Evolutionary conservation across 2,329 filamentous ascomycete species (phyloP).

Genomic region (Emmonsia crescens): DNA sequence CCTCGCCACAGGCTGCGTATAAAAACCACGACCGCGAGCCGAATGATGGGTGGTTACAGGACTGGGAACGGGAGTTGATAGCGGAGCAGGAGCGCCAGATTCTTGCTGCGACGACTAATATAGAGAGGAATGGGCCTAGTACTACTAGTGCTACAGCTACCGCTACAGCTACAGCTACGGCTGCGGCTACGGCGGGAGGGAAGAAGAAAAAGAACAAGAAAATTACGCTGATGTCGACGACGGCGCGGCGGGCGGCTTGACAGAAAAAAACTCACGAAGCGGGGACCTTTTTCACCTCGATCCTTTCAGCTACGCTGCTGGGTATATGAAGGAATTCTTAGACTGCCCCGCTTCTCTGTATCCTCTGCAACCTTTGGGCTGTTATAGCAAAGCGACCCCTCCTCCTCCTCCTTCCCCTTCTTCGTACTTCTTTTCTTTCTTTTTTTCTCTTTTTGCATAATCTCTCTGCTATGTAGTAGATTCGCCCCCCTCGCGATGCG

Average conservation of each 20-base stretch:
- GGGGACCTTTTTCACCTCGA: background rate
- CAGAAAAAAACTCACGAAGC: background rate
- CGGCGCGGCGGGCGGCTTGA: slow-evolving; percentile 44
- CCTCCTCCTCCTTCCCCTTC: background rate
- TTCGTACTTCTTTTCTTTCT: background rate
- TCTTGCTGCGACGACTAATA: slow-evolving; percentile 4
- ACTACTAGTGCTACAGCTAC: background rate
- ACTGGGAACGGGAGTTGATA: slow-evolving; percentile 63
- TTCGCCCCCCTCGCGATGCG: background rate
- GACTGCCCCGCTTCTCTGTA: background rate
- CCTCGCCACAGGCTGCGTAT: slow-evolving; percentile 44
- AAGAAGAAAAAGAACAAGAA: slow-evolving; percentile 58
- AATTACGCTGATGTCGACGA: slow-evolving; percentile 59
- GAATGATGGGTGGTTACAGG: slow-evolving; percentile 79
- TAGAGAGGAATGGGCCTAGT: background rate
- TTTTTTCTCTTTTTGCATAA: background rate
- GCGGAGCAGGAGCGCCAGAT: slow-evolving; percentile 15
- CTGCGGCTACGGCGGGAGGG: slow-evolving; percentile 19
- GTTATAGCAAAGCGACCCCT: background rate
- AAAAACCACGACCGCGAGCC: slow-evolving; percentile 27
- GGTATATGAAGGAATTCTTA: too few relatives aligned
- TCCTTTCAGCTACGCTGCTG: too few relatives aligned
- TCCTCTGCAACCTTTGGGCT: background rate
- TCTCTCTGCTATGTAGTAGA: background rate
- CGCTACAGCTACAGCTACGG: background rate